Conservation (phyloP, 768 basidiomycete genomes). For the Pleurotus eryngii region DNA sequence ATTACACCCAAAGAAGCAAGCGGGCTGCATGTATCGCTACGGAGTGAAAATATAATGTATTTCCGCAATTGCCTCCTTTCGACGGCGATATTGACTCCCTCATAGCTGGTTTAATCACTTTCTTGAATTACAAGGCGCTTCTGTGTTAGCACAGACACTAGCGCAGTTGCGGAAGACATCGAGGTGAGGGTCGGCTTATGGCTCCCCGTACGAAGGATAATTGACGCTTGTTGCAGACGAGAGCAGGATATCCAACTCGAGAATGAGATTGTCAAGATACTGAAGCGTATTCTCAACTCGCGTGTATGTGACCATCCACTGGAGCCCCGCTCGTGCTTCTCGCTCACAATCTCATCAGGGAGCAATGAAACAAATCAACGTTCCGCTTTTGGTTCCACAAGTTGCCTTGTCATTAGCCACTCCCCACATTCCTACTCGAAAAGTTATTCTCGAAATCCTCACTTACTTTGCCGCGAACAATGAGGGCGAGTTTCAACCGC, state of each 20-base stretch:
- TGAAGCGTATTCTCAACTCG: slow-evolving; percentile 78
- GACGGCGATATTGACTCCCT: slow-evolving; percentile 16
- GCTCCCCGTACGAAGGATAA: neutral
- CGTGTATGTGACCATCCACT: slow-evolving; percentile 35
- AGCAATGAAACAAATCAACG: slow-evolving; percentile 72
- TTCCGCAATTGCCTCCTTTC: slow-evolving; percentile 17
- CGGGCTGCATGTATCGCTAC: slow-evolving; percentile 70
- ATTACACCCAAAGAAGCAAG: slow-evolving; percentile 79
- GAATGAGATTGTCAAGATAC: slow-evolving; percentile 84
- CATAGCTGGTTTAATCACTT: slow-evolving; percentile 80
- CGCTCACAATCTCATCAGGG: slow-evolving; percentile 33
- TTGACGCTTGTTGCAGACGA: slow-evolving; percentile 32
- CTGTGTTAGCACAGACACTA: slow-evolving; percentile 78
- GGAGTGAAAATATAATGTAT: slow-evolving; percentile 80
- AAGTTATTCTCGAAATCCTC: slow-evolving; percentile 76
- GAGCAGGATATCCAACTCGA: slow-evolving; percentile 72
- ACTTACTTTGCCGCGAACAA: slow-evolving; percentile 69
- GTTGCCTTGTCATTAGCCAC: slow-evolving; percentile 82
- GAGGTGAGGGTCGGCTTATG: slow-evolving; percentile 39
- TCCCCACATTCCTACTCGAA: slow-evolving; percentile 74
- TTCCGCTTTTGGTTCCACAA: slow-evolving; percentile 71
- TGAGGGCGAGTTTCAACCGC: slow-evolving; percentile 52
- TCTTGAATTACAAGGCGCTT: slow-evolving; percentile 72
- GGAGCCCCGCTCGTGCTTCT: slow-evolving; percentile 1
- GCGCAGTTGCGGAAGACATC: slow-evolving; percentile 66